phyloP scores from a whole-genome alignment of 23 red algal species.

The Pyropia haitanensis region DNA sequence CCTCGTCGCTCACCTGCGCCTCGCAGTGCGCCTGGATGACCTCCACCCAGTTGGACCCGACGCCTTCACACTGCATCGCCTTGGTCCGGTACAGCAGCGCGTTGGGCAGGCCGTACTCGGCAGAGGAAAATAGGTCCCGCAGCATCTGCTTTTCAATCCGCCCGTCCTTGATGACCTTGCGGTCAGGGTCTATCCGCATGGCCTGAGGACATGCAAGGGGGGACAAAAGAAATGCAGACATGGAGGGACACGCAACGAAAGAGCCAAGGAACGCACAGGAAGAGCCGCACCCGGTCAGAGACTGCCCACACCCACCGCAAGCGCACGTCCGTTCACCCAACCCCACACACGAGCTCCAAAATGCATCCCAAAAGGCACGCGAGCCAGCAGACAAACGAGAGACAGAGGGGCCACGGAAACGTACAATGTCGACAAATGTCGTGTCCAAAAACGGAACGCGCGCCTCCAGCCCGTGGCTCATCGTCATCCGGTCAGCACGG shows the following conservation, averaged over 20 bases:
- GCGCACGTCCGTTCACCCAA: no score
- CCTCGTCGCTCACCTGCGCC: conserved; percentile 18
- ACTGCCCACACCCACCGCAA: no score
- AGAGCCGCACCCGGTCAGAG: no score
- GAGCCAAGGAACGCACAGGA: no score
- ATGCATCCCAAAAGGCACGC: no score
- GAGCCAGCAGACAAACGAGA: no score
- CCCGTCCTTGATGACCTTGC: conserved; percentile 19
- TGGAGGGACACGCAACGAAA: no score
- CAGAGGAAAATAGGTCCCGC: conserved; percentile 19
- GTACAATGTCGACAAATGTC: no score
- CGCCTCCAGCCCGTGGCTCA: conserved; percentile 33
- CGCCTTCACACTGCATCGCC: conserved; percentile 42
- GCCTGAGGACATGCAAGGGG: no score
- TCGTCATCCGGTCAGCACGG: conserved; percentile 33
- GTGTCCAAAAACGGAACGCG: conserved; percentile 56
- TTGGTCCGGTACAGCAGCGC: conserved; percentile 49
- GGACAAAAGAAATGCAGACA: no score
- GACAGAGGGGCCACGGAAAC: no score
- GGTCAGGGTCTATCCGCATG: conserved; percentile 14
- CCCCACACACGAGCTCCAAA: no score
- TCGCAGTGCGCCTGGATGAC: conserved; percentile 24
- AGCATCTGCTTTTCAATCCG: conserved; percentile 49
- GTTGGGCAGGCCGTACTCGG: conserved; percentile 10
- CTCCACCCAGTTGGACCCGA: conserved; percentile 47